Base-by-base conservation (phyloP, 495 filamentous ascomycete genomes). In the Saxophila tyrrhenica region DNA sequence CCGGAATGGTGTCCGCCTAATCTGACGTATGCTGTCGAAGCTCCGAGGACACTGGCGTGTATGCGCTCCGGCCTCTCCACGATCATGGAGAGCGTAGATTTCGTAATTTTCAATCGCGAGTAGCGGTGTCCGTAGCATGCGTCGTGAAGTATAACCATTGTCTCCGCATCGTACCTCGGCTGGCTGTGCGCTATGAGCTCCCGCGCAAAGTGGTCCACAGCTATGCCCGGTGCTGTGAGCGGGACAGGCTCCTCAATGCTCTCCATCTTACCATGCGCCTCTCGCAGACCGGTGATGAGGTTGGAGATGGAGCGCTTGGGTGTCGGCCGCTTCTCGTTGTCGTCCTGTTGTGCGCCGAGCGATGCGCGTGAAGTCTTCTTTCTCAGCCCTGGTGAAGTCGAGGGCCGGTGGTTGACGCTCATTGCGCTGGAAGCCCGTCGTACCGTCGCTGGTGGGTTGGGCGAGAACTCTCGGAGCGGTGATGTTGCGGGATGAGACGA, bases 41-140 rank as follows among this genome's bases (percentile, higher is more conserved):
- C 70, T 7, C 92, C 92, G 39, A 92, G 61, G 0, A 88, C 79
- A 57, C 81, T 81, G 3, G 94, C 94, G 57, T 85, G 87, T 46
- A 98, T 82, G 35, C 92, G 79, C 71, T 98, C 92, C 25, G 92
- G 92, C 35, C 91, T 75, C 68, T 98, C 92, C 15, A 96, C 88
- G 46, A 97, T 91, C 39, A 78, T 82, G 49, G 65, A 79, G 0
- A 97, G 73, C 2, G 73, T 74, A 2, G 71, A 73, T 50, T 79
- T 81, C 1, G 78, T 79, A 0, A 84, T 80, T 38, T 83, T 80
- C n/a, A 87, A 88, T 21, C 92, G 78, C 13, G 88, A 85, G 63
- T 78, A 97, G 1, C 86, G 82, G 67, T 98, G 92, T 11, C 88
- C 89, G 61, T 96, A 98, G 70, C 91, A 94, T 48, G 83, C 81